phyloP scores from a whole-genome alignment of 129 eudicot genomes.

The sunflower (Helianthus annuus) region DNA sequence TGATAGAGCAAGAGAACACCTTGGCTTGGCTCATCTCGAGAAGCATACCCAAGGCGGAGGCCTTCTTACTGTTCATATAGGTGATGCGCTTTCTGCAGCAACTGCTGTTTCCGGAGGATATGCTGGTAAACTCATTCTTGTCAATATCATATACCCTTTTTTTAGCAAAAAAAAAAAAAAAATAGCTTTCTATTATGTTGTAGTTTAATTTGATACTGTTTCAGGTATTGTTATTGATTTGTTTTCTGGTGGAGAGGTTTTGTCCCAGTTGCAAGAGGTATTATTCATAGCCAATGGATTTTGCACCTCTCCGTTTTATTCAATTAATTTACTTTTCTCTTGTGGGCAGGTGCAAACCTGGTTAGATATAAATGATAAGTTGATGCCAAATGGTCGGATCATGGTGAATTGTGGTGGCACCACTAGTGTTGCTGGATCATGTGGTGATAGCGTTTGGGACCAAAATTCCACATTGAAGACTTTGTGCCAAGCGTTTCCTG shows the following conservation, averaged over 20 bases:
- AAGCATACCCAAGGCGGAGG: constrained; percentile 66
- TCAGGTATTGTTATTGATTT: constrained; percentile 82
- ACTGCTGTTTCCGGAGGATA: constrained; percentile 67
- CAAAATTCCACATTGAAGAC: constrained; percentile 62
- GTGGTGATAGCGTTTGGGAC: constrained; percentile 37
- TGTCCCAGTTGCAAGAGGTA: constrained; percentile 79
- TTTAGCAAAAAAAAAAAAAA: not conserved
- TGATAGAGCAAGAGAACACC: constrained; percentile 71
- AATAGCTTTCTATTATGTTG: not conserved
- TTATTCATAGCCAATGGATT: constrained; percentile 20
- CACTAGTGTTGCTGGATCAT: constrained; percentile 1
- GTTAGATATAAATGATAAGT: constrained; percentile 55
- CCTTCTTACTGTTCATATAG: constrained; percentile 62
- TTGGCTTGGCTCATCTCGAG: constrained; percentile 80
- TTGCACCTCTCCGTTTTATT: not conserved
- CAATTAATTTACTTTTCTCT: not conserved
- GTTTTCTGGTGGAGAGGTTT: constrained; percentile 77
- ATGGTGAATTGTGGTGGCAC: constrained; percentile 92
- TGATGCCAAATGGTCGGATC: constrained; percentile 86
- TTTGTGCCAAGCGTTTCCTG: constrained; percentile 75
- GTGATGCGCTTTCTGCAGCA: constrained; percentile 78
- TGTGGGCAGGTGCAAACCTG: constrained; percentile 63
- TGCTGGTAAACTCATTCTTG: constrained; percentile 54
- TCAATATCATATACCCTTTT: not conserved
- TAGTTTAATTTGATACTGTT: constrained; percentile 11